Evolutionary conservation across 176 grass and related monocot species (phyloP), one percentile per base, ranked within the genome.

Genomic region (Carex littledalei): DNA sequence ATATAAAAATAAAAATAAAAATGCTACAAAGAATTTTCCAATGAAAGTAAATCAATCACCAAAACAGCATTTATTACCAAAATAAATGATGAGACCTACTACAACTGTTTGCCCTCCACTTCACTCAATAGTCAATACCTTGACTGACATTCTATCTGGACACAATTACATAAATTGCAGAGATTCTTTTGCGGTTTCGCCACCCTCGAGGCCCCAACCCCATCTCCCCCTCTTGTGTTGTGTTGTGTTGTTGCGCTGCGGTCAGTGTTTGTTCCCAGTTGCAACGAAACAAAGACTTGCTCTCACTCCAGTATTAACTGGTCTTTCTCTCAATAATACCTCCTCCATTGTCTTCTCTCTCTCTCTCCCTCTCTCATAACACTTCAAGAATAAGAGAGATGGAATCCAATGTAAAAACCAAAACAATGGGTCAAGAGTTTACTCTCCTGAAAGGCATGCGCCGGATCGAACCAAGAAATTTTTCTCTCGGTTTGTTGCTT

Each of bases 381-480:
- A 12, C 1, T 50, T 50, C 47, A 50, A 24, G 60, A 81, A 37
- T 58, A 7, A 86, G 20, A 57, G 63, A 57, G 20, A 77, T 66
- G 57, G 41, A 58, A n/a, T 3, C 50, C 78, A 88, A 43, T 8
- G 17, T 20, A 5, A 70, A 61, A 5, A 11, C 17, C 81, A 66
- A 39, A 24, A 32, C n/a, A 26, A 76, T 24, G 69, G 52, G 2
- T 60, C 58, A 86, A 18, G 84, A 92, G 32, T 62, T 37, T 39
- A 96, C 65, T 85, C 87, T 93, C 50, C 31, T 86, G 8, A 96
- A 84, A 84, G 82, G 68, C 84, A 56, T 90, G 79, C 84, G 86
- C 89, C 89, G 94, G 26, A 82, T 94, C 6, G 91, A 93, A 58
- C 94, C 88, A 0, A 81, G 87, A 34, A 91, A 86, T 79, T 84